Conservation (phyloP, 345 rosid genomes). For the Gossypium sturtianum region DNA sequence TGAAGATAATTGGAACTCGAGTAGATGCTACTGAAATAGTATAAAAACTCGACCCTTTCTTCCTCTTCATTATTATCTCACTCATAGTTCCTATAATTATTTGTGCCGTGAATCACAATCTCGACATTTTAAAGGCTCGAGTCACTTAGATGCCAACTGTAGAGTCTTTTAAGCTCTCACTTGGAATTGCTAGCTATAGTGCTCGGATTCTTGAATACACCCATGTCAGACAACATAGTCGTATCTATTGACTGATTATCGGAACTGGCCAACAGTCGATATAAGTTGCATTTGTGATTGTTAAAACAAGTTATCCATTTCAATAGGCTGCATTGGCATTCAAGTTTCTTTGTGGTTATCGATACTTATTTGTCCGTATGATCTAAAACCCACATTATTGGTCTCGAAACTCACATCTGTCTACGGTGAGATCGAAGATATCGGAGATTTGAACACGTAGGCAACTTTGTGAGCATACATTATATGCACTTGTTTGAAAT, state of each 20-base stretch:
- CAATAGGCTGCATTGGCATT: not conserved
- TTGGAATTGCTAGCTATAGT: too few species aligned
- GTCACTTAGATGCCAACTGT: too few species aligned
- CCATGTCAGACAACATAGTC: not conserved
- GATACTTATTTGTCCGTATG: not conserved
- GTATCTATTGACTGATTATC: not conserved
- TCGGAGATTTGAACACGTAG: not conserved
- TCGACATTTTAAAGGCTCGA: not conserved
- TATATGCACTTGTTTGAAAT: not conserved
- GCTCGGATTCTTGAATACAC: too few species aligned
- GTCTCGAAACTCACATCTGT: not conserved
- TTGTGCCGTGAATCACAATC: constrained; percentile 1
- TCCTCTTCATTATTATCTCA: not conserved
- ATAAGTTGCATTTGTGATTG: not conserved
- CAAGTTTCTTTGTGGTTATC: not conserved
- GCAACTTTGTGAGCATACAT: not conserved
- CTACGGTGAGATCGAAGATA: not conserved
- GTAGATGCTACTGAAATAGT: constrained; percentile 94
- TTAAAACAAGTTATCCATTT: not conserved
- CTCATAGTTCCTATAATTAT: not conserved
- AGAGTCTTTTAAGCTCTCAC: too few species aligned
- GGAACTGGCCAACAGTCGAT: not conserved
- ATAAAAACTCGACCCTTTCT: constrained; percentile 17
- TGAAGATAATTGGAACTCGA: constrained; percentile 89
- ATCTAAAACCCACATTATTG: not conserved